A percentile compares a stretch with the other conserved stretches of the same genome.
Evolutionary conservation across 2,329 filamentous ascomycete species (phyloP).

Genomic region (Erysiphe pulchra): DNA sequence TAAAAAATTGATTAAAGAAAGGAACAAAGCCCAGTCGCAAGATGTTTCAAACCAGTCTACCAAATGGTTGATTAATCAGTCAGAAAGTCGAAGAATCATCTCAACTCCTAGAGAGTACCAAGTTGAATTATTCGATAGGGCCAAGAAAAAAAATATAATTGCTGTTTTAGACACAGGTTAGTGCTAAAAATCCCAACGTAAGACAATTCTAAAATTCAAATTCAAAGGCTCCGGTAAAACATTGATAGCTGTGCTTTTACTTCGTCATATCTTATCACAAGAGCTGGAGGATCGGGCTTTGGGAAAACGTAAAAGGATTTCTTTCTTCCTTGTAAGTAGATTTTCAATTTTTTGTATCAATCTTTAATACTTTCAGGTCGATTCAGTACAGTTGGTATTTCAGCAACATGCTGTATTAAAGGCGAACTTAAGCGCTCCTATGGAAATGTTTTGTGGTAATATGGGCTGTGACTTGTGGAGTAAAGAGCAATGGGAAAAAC

Average conservation of each 20-base stretch:
- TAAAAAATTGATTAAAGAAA: conserved; percentile 9
- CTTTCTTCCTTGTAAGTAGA: conserved; percentile 52
- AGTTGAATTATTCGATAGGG: conserved; percentile 67
- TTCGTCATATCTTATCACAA: conserved; percentile 48
- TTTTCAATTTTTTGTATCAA: conserved; percentile 1
- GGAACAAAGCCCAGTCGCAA: conserved; percentile 2
- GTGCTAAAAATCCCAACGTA: conserved; percentile 24
- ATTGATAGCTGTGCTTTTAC: conserved; percentile 69
- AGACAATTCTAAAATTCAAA: conserved; percentile 19
- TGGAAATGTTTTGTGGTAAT: conserved; percentile 50
- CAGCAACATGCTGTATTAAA: conserved; percentile 69
- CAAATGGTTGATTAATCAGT: conserved; percentile 12
- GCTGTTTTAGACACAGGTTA: conserved; percentile 76
- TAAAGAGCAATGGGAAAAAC: conserved; percentile 30
- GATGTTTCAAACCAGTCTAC: conserved; percentile 10
- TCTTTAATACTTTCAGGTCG: conserved; percentile 23
- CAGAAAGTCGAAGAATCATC: conserved; percentile 28
- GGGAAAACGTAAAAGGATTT: conserved; percentile 33
- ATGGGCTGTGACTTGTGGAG: conserved; percentile 35
- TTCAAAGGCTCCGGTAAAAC: conserved; percentile 70
- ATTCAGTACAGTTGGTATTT: conserved; percentile 71
- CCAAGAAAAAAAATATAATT: conserved; percentile 66
- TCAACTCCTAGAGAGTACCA: conserved; percentile 73
- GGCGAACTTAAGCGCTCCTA: conserved; percentile 52
- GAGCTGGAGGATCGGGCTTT: conserved; percentile 45